Base-by-base conservation (phyloP, 805 yeast genomes). In the Candida pseudoglaebosa region DNA sequence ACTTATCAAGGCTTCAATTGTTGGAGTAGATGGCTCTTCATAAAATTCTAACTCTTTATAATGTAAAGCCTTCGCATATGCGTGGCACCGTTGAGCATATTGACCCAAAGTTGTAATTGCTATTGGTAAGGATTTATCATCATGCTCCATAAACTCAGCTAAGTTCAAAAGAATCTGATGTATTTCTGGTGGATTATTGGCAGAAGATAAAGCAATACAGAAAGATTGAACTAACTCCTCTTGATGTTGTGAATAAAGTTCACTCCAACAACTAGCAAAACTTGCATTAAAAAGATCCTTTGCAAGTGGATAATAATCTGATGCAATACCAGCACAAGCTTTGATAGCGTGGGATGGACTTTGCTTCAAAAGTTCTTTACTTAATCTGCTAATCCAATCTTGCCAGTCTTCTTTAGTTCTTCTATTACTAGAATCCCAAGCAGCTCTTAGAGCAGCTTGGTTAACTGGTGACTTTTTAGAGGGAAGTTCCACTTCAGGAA, bases 61-160 rank as follows among this genome's bases (percentile, higher is more conserved):
- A 57, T 95, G 98, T 42, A 93, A 68, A 0, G 98, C 96, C 54
- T 95, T 93, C 3, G 99, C 99, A 62, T 87, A 95, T 1, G 97
- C 98, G 61, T 95, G 99, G 47, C 96, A 87, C 44, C 93, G 73
- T 54, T 87, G 95, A 3, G 98, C 96, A 55, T 89, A 91, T 49
- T 82, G 88, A 3, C 97, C 95, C 43, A 93, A 67, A 0, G 95
- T 85, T 3, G 90, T 78, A n/a, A 86, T 85, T 24, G 95, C 83
- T 31, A 93, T 84, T 0, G 97, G 97, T 42, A 93, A 70, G 0
- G 96, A 85, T 52, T 89, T 90, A 49, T 89, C 97, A 59, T 91
- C 97, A 52, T 91, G 98, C 56, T 93, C 99, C 93, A 93, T 84
- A 54, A 85, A 93, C 59, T 93, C 99, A 0, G 96, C 95, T 40